Evolutionary conservation across 2,329 filamentous ascomycete genomes (phyloP), one percentile per base, ranked within the genome.

Genomic region (Corynespora cassiicola): DNA sequence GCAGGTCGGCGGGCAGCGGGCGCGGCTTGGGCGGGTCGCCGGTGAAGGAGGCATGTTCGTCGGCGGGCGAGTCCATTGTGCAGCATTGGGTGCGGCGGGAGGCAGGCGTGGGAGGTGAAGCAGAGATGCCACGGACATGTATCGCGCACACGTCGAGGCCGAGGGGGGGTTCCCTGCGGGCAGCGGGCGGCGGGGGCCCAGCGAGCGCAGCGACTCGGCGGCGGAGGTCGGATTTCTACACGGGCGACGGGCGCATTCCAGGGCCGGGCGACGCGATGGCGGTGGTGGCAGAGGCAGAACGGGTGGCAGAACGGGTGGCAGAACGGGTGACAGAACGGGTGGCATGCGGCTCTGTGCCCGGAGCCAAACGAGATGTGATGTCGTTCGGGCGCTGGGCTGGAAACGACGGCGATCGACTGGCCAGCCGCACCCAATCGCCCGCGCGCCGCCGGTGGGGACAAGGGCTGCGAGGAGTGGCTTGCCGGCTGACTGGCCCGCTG

Each of bases 1-100:
- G 94, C 22, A 99, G 81, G 70, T 99, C 94, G 53, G 81, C 74
- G 25, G 94, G 94, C 33, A 97, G 81, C 45, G 72, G 66, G 41
- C 73, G 66, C 22, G 71, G 65, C 50, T 54, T 61, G 25, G 53
- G 54, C 19, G 52, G 45, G 44, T 64, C 63, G 54, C 59, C 65
- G 36, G 57, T 47, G 58, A 53, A 60, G n/a, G n/a, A n/a, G 58
- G 53, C 60, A 53, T 61, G 59, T 38, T 69, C 64, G 47, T 56
- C 52, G 47, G 56, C 52, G 29, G 64, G 52, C 23, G 61, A 56
- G 37, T 68, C 65, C 63, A 67, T 67, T 41, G 49, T 60, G 56
- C 47, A 39, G 50, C 61, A 65, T 65, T 55, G 57, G 19, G 21
- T 23, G 22, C 20, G 25, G 14, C 16, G 15, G 28, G 23, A 30